phyloP scores from a whole-genome alignment of 768 basidiomycete species.

The Termitomyces heimii region DNA sequence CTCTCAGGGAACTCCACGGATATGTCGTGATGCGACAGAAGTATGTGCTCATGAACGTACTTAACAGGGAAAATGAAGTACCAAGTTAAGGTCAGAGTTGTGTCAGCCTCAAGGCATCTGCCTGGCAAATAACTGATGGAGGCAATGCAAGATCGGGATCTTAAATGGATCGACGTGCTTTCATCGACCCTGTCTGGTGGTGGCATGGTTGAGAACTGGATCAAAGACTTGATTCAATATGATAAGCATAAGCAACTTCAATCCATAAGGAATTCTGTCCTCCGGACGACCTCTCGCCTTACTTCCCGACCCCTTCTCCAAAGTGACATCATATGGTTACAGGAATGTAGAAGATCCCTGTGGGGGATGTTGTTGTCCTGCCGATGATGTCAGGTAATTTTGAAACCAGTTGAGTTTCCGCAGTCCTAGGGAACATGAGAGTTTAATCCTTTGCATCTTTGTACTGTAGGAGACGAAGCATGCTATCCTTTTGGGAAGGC shows the following conservation, averaged over 20 bases:
- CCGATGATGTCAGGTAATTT: conserved; percentile 8
- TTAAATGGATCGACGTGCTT: conserved; percentile 1
- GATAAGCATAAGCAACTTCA: neutral
- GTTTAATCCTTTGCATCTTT: too few relatives aligned
- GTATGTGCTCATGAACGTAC: neutral
- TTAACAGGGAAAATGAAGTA: neutral
- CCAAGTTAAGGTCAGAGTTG: neutral
- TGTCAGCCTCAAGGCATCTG: neutral
- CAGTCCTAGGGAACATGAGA: neutral
- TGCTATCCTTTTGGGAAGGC: conserved; percentile 13
- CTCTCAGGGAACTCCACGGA: neutral
- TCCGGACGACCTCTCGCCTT: conserved; percentile 9
- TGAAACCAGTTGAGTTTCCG: neutral
- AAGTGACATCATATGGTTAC: conserved; percentile 10
- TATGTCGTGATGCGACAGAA: neutral
- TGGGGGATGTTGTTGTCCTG: conserved; percentile 1
- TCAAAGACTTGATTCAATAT: neutral
- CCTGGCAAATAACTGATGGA: neutral
- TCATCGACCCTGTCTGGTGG: conserved; percentile 10
- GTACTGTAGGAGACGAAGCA: conserved; percentile 13
- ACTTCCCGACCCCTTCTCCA: conserved; percentile 5
- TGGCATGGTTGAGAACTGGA: conserved; percentile 4
- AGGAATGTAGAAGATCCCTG: conserved; percentile 12
- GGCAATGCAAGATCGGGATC: neutral
- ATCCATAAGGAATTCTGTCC: conserved; percentile 2